phyloP scores from a whole-genome alignment of 441 rosid species.

The Adansonia grandidieri region DNA sequence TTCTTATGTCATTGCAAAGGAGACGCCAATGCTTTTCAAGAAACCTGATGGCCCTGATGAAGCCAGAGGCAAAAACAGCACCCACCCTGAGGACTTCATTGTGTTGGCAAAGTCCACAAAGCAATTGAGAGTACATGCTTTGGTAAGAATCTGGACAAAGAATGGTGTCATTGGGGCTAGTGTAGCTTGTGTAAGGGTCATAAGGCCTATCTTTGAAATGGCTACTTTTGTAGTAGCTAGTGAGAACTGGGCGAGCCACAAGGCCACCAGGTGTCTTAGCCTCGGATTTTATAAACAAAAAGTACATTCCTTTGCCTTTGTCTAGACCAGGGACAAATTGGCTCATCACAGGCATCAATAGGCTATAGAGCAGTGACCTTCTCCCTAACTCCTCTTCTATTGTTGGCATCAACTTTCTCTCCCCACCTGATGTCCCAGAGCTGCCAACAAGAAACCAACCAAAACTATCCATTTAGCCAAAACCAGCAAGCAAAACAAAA shows the following conservation, averaged over 20 bases:
- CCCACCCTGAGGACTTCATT: conserved; percentile 92
- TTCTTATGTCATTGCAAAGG: conserved; percentile 62
- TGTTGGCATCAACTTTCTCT: conserved; percentile 95
- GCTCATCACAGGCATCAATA: conserved; percentile 95
- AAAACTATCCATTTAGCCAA: conserved; percentile 24
- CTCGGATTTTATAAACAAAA: conserved; percentile 90
- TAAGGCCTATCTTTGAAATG: conserved; percentile 80
- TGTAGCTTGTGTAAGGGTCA: conserved; percentile 95
- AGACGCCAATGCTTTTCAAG: conserved; percentile 80
- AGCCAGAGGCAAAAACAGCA: conserved; percentile 96
- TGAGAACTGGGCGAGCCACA: conserved; percentile 86
- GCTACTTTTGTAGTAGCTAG: conserved; percentile 88
- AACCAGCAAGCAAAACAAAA: conserved; percentile 4
- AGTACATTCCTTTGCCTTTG: conserved; percentile 97
- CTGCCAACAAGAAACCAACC: conserved; percentile 39
- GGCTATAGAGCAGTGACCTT: conserved; percentile 78
- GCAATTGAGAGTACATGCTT: conserved; percentile 94
- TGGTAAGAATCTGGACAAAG: conserved; percentile 94
- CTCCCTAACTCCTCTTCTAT: conserved; percentile 85
- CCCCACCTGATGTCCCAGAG: conserved; percentile 97
- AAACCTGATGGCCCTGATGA: conserved; percentile 90
- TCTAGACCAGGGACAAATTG: conserved; percentile 82
- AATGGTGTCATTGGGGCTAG: conserved; percentile 94
- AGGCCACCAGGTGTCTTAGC: conserved; percentile 88
- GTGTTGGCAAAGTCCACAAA: conserved; percentile 87